These are phyloP conservation scores for Globisporangium lucens DNA, from an alignment of 352 stramenopile genomes.

Conservation along the genomic window DNA sequence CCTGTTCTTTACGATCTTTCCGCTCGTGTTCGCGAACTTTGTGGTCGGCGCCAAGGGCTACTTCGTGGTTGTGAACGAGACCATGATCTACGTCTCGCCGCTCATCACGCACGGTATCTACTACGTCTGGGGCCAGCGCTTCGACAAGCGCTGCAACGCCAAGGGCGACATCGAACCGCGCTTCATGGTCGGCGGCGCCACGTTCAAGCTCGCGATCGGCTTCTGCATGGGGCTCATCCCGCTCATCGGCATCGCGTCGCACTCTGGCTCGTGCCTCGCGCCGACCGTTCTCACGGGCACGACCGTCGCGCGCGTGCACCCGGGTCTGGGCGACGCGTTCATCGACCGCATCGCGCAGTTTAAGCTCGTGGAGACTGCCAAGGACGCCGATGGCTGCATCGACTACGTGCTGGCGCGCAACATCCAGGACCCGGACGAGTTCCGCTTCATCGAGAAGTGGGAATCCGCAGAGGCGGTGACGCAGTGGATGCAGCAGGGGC, in stretches of 20 bases:
- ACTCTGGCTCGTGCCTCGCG: constrained; percentile 12
- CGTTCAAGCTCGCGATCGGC: constrained; percentile 4
- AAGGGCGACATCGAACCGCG: constrained; percentile 13
- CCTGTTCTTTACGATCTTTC: constrained; percentile 17
- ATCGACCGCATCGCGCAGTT: constrained; percentile 17
- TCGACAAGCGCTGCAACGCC: constrained; percentile 10
- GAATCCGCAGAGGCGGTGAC: constrained; percentile 11
- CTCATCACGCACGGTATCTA: constrained; percentile 18
- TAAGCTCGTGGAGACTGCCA: constrained; percentile 15
- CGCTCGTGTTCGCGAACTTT: constrained; percentile 19
- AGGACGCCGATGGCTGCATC: constrained; percentile 6
- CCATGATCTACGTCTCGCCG: constrained; percentile 19
- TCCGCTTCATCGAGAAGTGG: constrained; percentile 20
- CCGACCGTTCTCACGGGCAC: constrained; percentile 16
- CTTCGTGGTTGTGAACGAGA: constrained; percentile 15
- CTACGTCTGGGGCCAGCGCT: constrained; percentile 15
- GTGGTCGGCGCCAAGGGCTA: constrained; percentile 10
- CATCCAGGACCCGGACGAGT: constrained; percentile 18
- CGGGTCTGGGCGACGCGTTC: constrained; percentile 15
- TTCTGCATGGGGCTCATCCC: constrained; percentile 15
- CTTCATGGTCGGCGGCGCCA: constrained; percentile 5
- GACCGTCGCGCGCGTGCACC: constrained; percentile 14
- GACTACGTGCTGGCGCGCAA: constrained; percentile 14
- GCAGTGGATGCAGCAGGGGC: constrained; percentile 9
- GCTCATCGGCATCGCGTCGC: constrained; percentile 10